Conservation (phyloP, 2,329 filamentous ascomycete species). For the Xylaria hypoxylon region DNA sequence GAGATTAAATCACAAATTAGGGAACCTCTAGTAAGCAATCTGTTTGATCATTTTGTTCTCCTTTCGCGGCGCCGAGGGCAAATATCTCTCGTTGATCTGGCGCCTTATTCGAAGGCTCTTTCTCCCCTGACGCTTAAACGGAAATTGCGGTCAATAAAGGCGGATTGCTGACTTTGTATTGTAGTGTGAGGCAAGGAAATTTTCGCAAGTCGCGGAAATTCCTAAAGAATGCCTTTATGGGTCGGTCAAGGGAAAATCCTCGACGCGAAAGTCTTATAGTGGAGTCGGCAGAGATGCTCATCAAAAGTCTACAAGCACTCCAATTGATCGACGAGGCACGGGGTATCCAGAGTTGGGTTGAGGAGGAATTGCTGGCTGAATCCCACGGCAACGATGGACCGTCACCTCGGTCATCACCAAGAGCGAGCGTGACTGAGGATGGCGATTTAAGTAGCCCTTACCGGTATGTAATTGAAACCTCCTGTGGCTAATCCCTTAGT, state of each 20-base stretch:
- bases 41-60: not conserved
- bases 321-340: constrained; percentile 46
- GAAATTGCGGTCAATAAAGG: not conserved
- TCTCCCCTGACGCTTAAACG: not conserved
- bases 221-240: constrained; percentile 43
- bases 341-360: constrained; percentile 46
- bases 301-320: constrained; percentile 41
- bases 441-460: constrained; percentile 37
- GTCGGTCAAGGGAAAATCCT: constrained; percentile 38
- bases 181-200: constrained; percentile 37
- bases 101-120: not conserved
- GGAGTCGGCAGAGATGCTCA: constrained; percentile 46
- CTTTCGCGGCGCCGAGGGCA: not conserved
- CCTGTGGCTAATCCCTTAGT: not conserved
- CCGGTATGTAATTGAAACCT: constrained; percentile 26
- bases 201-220: constrained; percentile 39
- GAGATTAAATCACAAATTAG: constrained; percentile 49
- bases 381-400: not conserved
- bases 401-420: constrained; percentile 18
- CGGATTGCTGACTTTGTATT: not conserved
- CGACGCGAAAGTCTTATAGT: constrained; percentile 36
- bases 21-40: constrained; percentile 39
- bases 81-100: not conserved
- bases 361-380: constrained; percentile 25
- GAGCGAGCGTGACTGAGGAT: constrained; percentile 19